These are phyloP conservation scores for Carex myosuroides DNA, from an alignment of 176 grass and related monocot genomes.

Conservation along the genomic window DNA sequence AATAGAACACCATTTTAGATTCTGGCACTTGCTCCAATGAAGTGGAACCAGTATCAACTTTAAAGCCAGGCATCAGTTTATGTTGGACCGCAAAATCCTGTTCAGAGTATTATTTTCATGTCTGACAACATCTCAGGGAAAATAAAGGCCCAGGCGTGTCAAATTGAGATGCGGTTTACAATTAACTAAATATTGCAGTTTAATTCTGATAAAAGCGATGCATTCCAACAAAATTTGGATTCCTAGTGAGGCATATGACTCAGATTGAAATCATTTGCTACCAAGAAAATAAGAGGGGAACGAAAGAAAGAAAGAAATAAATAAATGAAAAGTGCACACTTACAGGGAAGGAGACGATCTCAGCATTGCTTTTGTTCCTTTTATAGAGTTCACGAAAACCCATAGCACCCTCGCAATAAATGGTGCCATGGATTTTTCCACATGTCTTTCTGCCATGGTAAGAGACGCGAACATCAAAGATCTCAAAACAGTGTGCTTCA, in stretches of 20 bases:
- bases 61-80: background rate
- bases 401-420: background rate
- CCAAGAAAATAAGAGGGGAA: background rate
- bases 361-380: background rate
- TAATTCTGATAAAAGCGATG: background rate
- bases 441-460: background rate
- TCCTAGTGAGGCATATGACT: background rate
- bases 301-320: background rate
- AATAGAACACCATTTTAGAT: background rate
- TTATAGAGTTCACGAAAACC: background rate
- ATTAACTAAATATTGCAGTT: background rate
- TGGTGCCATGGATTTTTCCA: background rate
- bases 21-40: background rate
- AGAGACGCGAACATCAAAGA: conserved; percentile 1
- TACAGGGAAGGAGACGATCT: conserved; percentile 1
- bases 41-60: background rate
- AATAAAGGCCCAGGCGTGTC: background rate
- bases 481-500: background rate
- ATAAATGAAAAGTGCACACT: background rate
- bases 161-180: background rate
- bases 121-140: background rate
- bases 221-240: background rate
- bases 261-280: background rate
- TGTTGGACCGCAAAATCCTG: background rate
- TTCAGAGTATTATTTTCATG: background rate